A percentile compares a stretch with the other conserved stretches of the same genome.
Conservation (phyloP, 2,329 filamentous ascomycete species). For the Alternaria metachromatica region DNA sequence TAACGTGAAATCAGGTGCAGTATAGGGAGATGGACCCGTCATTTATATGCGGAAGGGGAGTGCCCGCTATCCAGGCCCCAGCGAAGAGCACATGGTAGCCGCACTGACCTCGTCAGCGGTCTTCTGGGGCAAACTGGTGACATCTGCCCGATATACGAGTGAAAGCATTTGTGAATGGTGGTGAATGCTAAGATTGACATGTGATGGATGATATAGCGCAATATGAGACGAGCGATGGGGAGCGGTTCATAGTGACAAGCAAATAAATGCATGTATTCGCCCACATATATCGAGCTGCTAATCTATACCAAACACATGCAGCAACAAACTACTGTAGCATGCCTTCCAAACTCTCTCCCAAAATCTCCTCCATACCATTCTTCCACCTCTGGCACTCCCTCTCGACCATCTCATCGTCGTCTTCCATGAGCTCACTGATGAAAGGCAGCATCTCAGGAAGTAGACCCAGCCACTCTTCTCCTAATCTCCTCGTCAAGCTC, state of each 20-base stretch:
- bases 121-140: background rate
- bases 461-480: slow-evolving; percentile 91
- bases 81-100: background rate
- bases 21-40: background rate
- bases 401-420: slow-evolving; percentile 94
- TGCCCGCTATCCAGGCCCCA: background rate
- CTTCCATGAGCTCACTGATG: slow-evolving; percentile 94
- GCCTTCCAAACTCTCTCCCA: slow-evolving; percentile 88
- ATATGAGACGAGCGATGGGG: background rate
- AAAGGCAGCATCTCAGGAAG: slow-evolving; percentile 95
- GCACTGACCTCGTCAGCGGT: background rate
- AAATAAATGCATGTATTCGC: background rate
- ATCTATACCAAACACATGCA: background rate
- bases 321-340: slow-evolving; percentile 77
- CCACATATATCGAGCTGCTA: background rate
- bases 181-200: background rate
- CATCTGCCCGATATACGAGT: background rate
- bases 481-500: slow-evolving; percentile 76
- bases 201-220: background rate
- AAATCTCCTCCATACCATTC: slow-evolving; percentile 81
- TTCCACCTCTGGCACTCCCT: slow-evolving; percentile 90
- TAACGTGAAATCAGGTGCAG: background rate
- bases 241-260: background rate
- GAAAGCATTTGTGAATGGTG: background rate
- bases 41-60: background rate